Evolutionary conservation across 2,329 filamentous ascomycete genomes (phyloP).

Genomic region (Phialemoniopsis sp.): DNA sequence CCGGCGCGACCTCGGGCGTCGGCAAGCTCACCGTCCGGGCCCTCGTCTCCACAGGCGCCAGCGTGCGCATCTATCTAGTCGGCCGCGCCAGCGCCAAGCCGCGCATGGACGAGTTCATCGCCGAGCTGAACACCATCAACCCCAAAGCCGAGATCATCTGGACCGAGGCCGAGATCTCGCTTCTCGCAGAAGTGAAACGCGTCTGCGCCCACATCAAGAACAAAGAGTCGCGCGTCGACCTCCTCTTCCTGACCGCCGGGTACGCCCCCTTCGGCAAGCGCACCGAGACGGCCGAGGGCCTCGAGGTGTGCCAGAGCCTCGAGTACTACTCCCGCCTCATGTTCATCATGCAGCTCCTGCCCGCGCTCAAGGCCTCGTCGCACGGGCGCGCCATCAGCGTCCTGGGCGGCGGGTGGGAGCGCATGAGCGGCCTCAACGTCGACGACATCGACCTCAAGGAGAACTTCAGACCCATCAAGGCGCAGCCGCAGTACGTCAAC

Average conservation of each 20-base stretch:
- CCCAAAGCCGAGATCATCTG: slow-evolving; percentile 34
- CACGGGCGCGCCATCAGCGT: slow-evolving; percentile 27
- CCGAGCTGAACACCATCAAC: slow-evolving; percentile 28
- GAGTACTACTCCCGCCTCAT: slow-evolving; percentile 39
- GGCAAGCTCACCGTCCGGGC: slow-evolving; percentile 32
- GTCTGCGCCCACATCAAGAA: slow-evolving; percentile 30
- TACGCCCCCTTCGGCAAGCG: slow-evolving; percentile 34
- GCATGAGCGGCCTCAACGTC: slow-evolving; percentile 14
- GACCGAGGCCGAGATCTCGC: slow-evolving; percentile 35
- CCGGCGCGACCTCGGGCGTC: slow-evolving; percentile 41
- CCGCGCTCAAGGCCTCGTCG: slow-evolving; percentile 24
- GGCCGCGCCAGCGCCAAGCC: slow-evolving; percentile 31
- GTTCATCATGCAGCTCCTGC: slow-evolving; percentile 32
- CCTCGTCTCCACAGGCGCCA: slow-evolving; percentile 26
- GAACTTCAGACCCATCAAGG: slow-evolving; percentile 19
- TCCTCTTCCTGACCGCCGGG: slow-evolving; percentile 38
- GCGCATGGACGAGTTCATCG: slow-evolving; percentile 23
- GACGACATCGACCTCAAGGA: slow-evolving; percentile 28
- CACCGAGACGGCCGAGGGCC: slow-evolving; percentile 3
- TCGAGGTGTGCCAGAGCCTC: slow-evolving; percentile 12
- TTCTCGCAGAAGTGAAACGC: slow-evolving; percentile 34
- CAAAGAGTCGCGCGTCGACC: slow-evolving; percentile 31
- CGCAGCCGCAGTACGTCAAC: slow-evolving; percentile 21
- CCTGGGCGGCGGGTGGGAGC: slow-evolving; percentile 24
- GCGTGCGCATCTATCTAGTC: slow-evolving; percentile 34